Evolutionary conservation across 495 filamentous ascomycete species (phyloP).

Genomic region (Aspergillus indologenus): DNA sequence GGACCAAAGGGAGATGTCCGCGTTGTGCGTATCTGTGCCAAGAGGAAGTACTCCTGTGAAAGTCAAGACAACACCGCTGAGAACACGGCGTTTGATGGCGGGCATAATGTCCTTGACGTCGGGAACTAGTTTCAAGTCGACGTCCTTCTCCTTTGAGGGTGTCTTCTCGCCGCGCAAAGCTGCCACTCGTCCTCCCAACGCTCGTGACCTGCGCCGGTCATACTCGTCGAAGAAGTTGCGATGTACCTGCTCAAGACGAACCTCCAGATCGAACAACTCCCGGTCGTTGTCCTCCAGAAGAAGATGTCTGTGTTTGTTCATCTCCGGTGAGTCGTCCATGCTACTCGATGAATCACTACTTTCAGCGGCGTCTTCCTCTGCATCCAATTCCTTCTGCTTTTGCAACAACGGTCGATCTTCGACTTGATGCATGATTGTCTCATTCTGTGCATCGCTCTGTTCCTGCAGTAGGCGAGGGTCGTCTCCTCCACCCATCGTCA

Average conservation of each 20-base stretch:
- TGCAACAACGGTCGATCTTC: slow-evolving; percentile 82
- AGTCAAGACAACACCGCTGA: slow-evolving; percentile 68
- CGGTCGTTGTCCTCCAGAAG: slow-evolving; percentile 80
- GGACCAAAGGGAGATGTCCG: slow-evolving; percentile 81
- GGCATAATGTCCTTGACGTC: slow-evolving; percentile 84
- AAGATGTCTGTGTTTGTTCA: slow-evolving; percentile 62
- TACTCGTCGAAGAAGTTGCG: slow-evolving; percentile 78
- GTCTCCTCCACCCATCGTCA: slow-evolving; percentile 71
- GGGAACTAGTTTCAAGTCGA: slow-evolving; percentile 68
- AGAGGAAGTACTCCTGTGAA: slow-evolving; percentile 88
- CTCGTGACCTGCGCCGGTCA: slow-evolving; percentile 48
- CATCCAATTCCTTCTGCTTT: slow-evolving; percentile 84
- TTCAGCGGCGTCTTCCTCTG: slow-evolving; percentile 67
- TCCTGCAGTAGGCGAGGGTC: slow-evolving; percentile 67
- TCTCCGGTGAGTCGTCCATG: slow-evolving; percentile 42
- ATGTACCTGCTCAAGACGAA: slow-evolving; percentile 73
- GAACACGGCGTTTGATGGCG: slow-evolving; percentile 66
- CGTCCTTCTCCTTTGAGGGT: slow-evolving; percentile 47
- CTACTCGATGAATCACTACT: slow-evolving; percentile 35
- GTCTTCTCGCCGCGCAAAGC: slow-evolving; percentile 55
- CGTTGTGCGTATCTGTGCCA: slow-evolving; percentile 68
- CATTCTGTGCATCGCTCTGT: slow-evolving; percentile 78
- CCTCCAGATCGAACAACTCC: slow-evolving; percentile 72
- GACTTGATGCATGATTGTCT: slow-evolving; percentile 82
- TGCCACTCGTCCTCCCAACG: slow-evolving; percentile 57